These are phyloP conservation scores for Eustoma russellianum DNA, from an alignment of 257 asterid genomes.

Conservation along the genomic window DNA sequence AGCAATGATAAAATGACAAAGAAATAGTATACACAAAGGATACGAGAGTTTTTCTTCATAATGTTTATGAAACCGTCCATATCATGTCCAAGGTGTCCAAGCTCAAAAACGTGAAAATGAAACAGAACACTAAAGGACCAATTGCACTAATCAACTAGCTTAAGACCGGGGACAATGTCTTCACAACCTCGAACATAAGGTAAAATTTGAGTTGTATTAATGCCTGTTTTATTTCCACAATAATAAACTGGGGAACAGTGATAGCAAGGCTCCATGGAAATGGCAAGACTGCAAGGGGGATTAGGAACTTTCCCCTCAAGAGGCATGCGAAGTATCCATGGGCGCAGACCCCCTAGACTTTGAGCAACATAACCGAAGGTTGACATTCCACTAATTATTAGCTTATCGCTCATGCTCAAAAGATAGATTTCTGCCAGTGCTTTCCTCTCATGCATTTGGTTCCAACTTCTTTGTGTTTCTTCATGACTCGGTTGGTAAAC, in stretches of 20 bases:
- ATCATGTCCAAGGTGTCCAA: too few relatives aligned
- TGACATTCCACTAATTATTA: slow-evolving; percentile 69
- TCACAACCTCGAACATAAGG: slow-evolving; percentile 66
- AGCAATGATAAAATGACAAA: too few relatives aligned
- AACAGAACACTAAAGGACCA: not conserved
- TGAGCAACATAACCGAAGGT: slow-evolving; percentile 84
- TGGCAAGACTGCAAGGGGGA: slow-evolving; percentile 44
- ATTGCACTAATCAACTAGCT: slow-evolving; percentile 25
- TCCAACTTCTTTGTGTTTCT: slow-evolving; percentile 44
- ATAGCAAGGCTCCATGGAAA: slow-evolving; percentile 70
- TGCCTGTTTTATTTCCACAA: slow-evolving; percentile 35
- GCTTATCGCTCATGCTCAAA: slow-evolving; percentile 51
- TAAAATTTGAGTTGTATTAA: slow-evolving; percentile 37
- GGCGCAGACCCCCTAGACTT: slow-evolving; percentile 64
- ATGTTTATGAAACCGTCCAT: too few relatives aligned
- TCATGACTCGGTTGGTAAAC: slow-evolving; percentile 61
- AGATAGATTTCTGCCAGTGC: slow-evolving; percentile 72
- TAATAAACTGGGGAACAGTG: slow-evolving; percentile 55
- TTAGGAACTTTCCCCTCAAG: slow-evolving; percentile 37
- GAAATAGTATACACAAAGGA: too few relatives aligned
- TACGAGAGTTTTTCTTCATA: too few relatives aligned
- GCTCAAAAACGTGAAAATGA: too few relatives aligned
- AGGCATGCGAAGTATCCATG: slow-evolving; percentile 62
- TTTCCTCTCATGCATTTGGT: slow-evolving; percentile 40
- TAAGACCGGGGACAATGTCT: slow-evolving; percentile 69